phyloP scores from a whole-genome alignment of 2,329 filamentous ascomycete genomes.

The Exserohilum rostratum region DNA sequence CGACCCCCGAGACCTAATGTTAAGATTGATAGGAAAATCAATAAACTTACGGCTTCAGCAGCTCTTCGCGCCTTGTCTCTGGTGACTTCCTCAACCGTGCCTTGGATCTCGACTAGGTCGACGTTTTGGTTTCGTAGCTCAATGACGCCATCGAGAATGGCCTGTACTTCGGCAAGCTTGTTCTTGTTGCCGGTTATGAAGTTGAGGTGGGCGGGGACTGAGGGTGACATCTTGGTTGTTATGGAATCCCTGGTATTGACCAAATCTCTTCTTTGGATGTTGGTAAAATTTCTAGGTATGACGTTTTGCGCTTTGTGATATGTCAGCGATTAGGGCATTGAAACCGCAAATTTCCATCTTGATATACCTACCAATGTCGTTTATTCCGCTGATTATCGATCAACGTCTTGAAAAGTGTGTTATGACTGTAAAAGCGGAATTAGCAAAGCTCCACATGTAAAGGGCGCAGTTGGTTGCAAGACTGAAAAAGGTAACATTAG shows the following conservation, averaged over 20 bases:
- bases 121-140: slow-evolving; percentile 75
- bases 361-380: not conserved
- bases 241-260: not conserved
- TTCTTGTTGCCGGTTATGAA: slow-evolving; percentile 98
- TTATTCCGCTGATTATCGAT: not conserved
- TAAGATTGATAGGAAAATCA: not conserved
- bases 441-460: not conserved
- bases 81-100: slow-evolving; percentile 89
- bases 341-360: not conserved
- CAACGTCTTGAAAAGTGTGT: slow-evolving; percentile 8
- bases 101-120: slow-evolving; percentile 89
- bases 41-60: slow-evolving; percentile 69
- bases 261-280: not conserved
- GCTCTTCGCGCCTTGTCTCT: slow-evolving; percentile 84
- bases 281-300: not conserved
- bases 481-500: not conserved
- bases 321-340: not conserved
- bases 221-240: slow-evolving; percentile 17
- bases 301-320: not conserved
- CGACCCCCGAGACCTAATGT: not conserved
- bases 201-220: slow-evolving; percentile 65
- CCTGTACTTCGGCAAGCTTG: slow-evolving; percentile 85
- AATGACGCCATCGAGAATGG: slow-evolving; percentile 76
- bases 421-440: slow-evolving; percentile 22
- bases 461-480: slow-evolving; percentile 6